Conservation (phyloP, 1,284 basidiomycete genomes). For the Rugosomyces carneus region DNA sequence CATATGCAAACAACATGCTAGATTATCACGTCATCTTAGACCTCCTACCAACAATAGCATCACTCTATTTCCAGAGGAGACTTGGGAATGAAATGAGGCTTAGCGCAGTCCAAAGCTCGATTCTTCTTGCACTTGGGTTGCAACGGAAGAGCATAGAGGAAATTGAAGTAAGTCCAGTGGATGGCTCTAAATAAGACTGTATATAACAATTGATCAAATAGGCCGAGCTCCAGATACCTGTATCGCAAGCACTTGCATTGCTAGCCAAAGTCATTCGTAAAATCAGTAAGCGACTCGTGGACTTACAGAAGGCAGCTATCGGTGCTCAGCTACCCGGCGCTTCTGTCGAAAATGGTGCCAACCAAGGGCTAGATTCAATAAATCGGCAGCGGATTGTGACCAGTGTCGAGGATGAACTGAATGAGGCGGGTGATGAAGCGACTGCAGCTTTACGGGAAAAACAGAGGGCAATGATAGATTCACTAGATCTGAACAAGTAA, state of each 20-base stretch:
- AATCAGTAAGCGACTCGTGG: conserved; percentile 57
- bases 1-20: conserved; percentile 93
- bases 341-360: conserved; percentile 12
- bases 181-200: background rate
- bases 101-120: conserved; percentile 83
- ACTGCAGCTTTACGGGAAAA: conserved; percentile 50
- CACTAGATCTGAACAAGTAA: conserved; percentile 82
- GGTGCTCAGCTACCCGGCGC: conserved; percentile 26
- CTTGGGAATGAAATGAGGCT: conserved; percentile 55
- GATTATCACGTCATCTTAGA: conserved; percentile 97
- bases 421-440: conserved; percentile 60
- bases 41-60: conserved; percentile 76
- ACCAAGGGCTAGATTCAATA: conserved; percentile 10
- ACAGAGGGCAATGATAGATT: conserved; percentile 81
- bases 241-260: conserved; percentile 85
- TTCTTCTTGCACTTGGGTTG: conserved; percentile 73
- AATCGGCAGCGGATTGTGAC: conserved; percentile 50
- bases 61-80: conserved; percentile 81
- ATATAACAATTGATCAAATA: too few relatives aligned
- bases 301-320: conserved; percentile 78
- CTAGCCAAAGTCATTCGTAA: conserved; percentile 91
- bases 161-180: conserved; percentile 55
- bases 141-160: conserved; percentile 57
- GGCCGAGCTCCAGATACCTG: conserved; percentile 77
- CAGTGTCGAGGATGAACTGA: conserved; percentile 58